phyloP scores from a whole-genome alignment of 371 early-diverging fungal genomes.

The Mucor circinelloides region DNA sequence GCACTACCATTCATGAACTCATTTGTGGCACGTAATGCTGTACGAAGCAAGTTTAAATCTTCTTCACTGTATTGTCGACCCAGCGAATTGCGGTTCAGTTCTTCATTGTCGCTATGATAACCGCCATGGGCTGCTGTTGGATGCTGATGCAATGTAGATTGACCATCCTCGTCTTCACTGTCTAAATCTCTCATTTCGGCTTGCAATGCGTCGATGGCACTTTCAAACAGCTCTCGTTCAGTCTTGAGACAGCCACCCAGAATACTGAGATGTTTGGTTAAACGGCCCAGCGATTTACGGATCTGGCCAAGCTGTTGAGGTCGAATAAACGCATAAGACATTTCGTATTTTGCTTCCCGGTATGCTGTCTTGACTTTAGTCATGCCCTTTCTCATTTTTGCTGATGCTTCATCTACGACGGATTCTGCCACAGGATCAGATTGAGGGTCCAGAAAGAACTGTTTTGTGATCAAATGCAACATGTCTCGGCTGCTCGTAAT shows the following conservation, averaged over 20 bases:
- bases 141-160: not conserved
- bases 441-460: slow-evolving; percentile 49
- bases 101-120: slow-evolving; percentile 10
- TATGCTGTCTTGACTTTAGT: slow-evolving; percentile 52
- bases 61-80: slow-evolving; percentile 32
- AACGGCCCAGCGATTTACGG: slow-evolving; percentile 37
- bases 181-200: slow-evolving; percentile 23
- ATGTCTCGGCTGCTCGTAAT: slow-evolving; percentile 43
- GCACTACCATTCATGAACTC: slow-evolving; percentile 17
- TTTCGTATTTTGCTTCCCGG: slow-evolving; percentile 51
- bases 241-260: slow-evolving; percentile 49
- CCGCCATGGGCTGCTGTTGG: not conserved
- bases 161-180: slow-evolving; percentile 17
- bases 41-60: slow-evolving; percentile 26
- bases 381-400: slow-evolving; percentile 43
- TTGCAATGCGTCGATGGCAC: slow-evolving; percentile 34
- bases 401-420: slow-evolving; percentile 31
- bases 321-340: slow-evolving; percentile 45
- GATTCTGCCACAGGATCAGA: slow-evolving; percentile 35
- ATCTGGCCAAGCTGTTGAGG: slow-evolving; percentile 42
- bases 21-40: slow-evolving; percentile 34
- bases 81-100: not conserved
- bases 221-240: slow-evolving; percentile 48
- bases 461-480: slow-evolving; percentile 47
- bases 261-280: slow-evolving; percentile 48